phyloP scores from a whole-genome alignment of 2,329 filamentous ascomycete genomes.

The Teratosphaeria destructans region DNA sequence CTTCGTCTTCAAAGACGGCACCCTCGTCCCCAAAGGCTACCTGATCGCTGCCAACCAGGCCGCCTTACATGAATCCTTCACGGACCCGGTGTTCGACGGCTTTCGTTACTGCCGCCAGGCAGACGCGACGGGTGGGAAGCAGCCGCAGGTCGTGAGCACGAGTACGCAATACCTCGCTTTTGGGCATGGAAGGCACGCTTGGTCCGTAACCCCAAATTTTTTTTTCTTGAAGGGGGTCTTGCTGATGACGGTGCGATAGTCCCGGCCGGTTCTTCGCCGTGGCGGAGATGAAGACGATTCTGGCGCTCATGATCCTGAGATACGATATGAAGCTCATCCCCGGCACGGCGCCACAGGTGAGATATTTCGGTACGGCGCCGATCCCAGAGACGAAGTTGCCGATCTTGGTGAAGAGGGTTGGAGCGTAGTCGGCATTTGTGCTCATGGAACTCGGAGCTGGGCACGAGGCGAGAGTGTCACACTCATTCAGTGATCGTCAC shows the following conservation, averaged over 20 bases:
- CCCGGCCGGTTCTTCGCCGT: constrained; percentile 3
- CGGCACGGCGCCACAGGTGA: background rate
- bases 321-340: constrained; percentile 1
- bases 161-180: background rate
- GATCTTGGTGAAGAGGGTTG: constrained; percentile 1
- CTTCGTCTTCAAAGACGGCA: constrained; percentile 2
- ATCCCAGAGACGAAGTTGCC: constrained; percentile 3
- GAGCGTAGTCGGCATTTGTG: background rate
- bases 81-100: background rate
- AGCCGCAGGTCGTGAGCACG: constrained; percentile 1
- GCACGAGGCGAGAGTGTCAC: too few species aligned
- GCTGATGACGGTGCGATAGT: background rate
- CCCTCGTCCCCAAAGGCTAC: background rate
- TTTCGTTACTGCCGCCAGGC: constrained; percentile 1
- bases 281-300: constrained; percentile 1
- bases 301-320: background rate
- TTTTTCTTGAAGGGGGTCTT: background rate
- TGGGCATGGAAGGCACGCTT: constrained; percentile 1
- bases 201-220: background rate
- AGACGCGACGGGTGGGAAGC: background rate
- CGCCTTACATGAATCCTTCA: background rate
- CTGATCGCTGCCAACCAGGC: background rate
- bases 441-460: too few species aligned
- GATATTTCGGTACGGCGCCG: background rate
- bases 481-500: too few species aligned